Base-by-base conservation (phyloP, 768 basidiomycete species). In the Pleurotus salmoneostramineus region DNA sequence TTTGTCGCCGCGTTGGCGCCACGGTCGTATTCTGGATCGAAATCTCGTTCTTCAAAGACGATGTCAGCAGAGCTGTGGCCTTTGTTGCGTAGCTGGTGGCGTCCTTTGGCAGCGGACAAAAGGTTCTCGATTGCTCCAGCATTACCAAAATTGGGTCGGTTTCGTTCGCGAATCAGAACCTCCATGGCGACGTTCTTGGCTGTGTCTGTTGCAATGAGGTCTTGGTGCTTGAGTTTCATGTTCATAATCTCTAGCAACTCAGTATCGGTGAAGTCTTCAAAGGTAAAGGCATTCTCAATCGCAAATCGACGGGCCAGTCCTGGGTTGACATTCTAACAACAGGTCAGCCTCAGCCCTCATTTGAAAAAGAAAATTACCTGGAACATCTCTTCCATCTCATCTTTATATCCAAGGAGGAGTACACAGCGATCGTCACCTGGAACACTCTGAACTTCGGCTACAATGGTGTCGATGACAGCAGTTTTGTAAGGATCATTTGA, bases 321-420 rank as follows among this genome's bases (percentile, higher is more conserved):
- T 0, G 85, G 83, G 62, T 89, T 89, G 33, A 88, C 87, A 50
- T 88, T 84, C 87, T 89, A 31, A 14, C 17, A 35, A 42, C 3
- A 21, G 5, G 40, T 55, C 36, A 55, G 40, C 37, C 37, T 40
- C n/a, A 40, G 43, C 6, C 56, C 15, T 43, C 1, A 6, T 21
- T 5, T n/a, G 21, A 32, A 32, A n/a, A 47, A n/a, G 40, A 21
- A 14, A 58, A 71, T 46, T 66, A 80, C 87, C 72, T 87, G 84
- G 68, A 88, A 88, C 88, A 89, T 89, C 27, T 88, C 83, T n/a
- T 70, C 65, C 79, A 89, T 88, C 62, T 87, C 74, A 4, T 80
- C 74, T 58, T 83, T 81, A 67, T 89, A 89, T 0, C 87, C 88
- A 1, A 87, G 65, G 45, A 89, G 66, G 8, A 89, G 70, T 0